Evolutionary conservation across 306 rosid species (phyloP), one percentile per base, ranked within the genome.

Genomic region (Malus asiatica): DNA sequence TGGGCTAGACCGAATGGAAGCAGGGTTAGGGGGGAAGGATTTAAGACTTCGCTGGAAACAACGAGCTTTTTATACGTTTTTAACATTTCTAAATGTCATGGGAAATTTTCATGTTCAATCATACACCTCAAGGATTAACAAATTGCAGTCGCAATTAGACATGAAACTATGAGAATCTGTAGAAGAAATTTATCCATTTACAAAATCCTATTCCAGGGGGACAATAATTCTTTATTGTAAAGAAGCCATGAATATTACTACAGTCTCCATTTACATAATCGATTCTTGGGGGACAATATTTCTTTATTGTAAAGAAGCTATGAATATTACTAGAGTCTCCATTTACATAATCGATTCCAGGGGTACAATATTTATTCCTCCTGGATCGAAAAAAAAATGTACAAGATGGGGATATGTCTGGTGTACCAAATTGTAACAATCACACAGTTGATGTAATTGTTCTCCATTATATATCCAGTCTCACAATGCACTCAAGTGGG

Each of bases 401-500:
- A 23, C 3, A 22, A 23, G 5, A 59, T 23, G 64, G 2, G 40
- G 9, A 29, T 13, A 13, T 29, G 20, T 62, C 10, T 1, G 32
- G 13, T 12, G 5, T 59, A 59, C 32, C 23, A 59, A 59, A 55
- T 8, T 55, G 61, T 55, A 22, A 20, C 61, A 55, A 55, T 10
- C 13, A 46, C 52, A 46, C 1, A 23, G 15, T 59, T 12, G 2
- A 23, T 11, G 18, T 10, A 23, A 62, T 62, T 62, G 40, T 27
- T 29, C 7, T 29, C 38, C 40, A 62, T 25, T 62, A 40, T 6
- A 35, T 35, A 35, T 71, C 33, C 40, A 58, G 16, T 62, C 67
- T 71, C 51, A 14, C 4, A 20, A 12, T 27, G n/a, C 59, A 70
- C 27, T 72, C 52, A 76, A 76, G 25, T 62, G 45, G 59, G 87